Evolutionary conservation across 768 basidiomycete species (phyloP), one percentile per base, ranked within the genome.

Genomic region (Suillus subaureus): DNA sequence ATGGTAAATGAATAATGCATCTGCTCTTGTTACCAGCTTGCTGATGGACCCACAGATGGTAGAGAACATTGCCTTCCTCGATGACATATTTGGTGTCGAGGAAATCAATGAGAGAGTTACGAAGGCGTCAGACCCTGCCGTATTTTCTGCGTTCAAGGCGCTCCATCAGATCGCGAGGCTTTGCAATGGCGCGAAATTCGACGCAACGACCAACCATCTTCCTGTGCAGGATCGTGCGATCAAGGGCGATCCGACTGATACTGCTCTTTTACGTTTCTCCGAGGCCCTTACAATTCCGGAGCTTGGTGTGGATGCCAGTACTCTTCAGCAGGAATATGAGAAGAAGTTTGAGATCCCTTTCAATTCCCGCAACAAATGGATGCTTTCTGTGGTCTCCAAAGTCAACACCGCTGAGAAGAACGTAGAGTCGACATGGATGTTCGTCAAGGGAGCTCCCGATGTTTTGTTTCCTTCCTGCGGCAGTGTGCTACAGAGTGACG

Each of bases 391-490:
- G 61, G 66, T 75, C 31, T 68, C 71, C n/a, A 67, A 71, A 6
- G 70, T 66, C 58, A 31, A 21, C 28, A 58, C 57, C 13, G 13
- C 15, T 7, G 55, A 28, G 21, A 64, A 64, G 40, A 6, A 47
- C 2, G 26, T 6, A 28, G 57, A 15, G 37, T 63, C 68, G 2
- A 68, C 79, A 66, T 58, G 57, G 39, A 75, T 85, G 64, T 72
- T 83, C 63, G 78, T 80, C 72, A 85, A 86, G 70, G 85, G 84
- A 23, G 85, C 83, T 1, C 85, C 85, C 0, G 85, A 87, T 66
- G 71, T 83, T 26, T 76, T 84, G 13, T 75, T 82, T 56, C 74
- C 74, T 21, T 65, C 68, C 12, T 81, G 81, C 67, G 72, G 73
- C 0, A 51, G 18, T 8, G 72, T 71, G 51, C 51, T 77, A 52